Conservation (phyloP, 176 grass and related monocot genomes). For the Cenchrus fungigraminus region DNA sequence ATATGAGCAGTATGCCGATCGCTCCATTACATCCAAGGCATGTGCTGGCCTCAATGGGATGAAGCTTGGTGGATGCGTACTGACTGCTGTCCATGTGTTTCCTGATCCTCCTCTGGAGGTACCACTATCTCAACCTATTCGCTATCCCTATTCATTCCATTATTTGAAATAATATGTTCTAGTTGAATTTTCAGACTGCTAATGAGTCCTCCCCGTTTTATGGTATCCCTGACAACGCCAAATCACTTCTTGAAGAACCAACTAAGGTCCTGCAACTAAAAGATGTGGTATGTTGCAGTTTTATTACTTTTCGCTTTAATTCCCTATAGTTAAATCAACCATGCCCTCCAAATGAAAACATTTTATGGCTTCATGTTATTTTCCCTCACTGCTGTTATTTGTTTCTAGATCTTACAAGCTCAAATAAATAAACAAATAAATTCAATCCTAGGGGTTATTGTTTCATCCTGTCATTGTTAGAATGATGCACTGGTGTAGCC, state of each 20-base stretch:
- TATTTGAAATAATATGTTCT: constrained; percentile 33
- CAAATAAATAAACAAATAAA: not conserved
- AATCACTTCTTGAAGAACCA: constrained; percentile 66
- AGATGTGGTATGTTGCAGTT: constrained; percentile 70
- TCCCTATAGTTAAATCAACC: not conserved
- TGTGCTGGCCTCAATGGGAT: constrained; percentile 96
- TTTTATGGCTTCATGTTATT: constrained; percentile 17
- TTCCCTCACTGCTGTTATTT: not conserved
- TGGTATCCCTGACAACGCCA: constrained; percentile 73
- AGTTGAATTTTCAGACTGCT: constrained; percentile 47
- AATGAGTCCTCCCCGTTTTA: constrained; percentile 65
- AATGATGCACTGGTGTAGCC: not conserved
- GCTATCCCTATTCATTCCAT: constrained; percentile 29
- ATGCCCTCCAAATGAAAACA: constrained; percentile 18
- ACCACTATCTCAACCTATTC: constrained; percentile 39
- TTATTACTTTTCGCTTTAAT: constrained; percentile 26
- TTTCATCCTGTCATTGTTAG: not conserved
- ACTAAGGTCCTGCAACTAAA: constrained; percentile 85
- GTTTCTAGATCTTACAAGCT: not conserved
- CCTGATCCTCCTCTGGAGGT: constrained; percentile 61
- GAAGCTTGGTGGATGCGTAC: constrained; percentile 71
- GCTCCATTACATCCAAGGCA: constrained; percentile 77
- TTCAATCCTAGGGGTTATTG: not conserved
- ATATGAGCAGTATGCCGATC: constrained; percentile 75
- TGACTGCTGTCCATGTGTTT: constrained; percentile 73